phyloP scores from a whole-genome alignment of 2,329 filamentous ascomycete species.

The Calonectria naviculata region DNA sequence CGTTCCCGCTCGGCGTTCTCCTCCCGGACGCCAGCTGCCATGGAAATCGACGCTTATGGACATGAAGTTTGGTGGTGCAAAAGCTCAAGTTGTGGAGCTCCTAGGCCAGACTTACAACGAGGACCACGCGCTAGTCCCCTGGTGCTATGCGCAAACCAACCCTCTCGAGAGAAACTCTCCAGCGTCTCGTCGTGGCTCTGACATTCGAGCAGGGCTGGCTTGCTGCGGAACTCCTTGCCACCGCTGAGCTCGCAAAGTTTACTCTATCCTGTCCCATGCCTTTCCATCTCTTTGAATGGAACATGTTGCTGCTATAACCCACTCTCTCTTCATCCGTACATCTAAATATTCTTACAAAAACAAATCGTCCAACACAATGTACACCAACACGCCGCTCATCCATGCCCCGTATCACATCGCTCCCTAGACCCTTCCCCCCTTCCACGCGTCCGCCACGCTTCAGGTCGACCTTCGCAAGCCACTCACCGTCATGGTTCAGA shows the following conservation, averaged over 20 bases:
- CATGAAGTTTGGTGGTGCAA: not conserved
- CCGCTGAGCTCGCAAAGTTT: not conserved
- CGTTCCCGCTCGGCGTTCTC: not conserved
- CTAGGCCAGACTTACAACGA: not conserved
- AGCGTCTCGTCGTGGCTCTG: not conserved
- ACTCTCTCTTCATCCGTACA: too few relatives aligned
- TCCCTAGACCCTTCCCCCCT: not conserved
- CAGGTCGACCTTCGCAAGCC: not conserved
- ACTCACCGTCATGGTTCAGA: not conserved
- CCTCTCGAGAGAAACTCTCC: not conserved
- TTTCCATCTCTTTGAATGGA: not conserved
- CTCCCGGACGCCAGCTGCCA: not conserved
- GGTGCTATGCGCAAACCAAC: not conserved
- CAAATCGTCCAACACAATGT: too few relatives aligned
- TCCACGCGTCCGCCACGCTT: not conserved
- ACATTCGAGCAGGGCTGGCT: not conserved
- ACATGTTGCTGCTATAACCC: too few relatives aligned
- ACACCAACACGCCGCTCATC: too few relatives aligned
- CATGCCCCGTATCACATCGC: not conserved
- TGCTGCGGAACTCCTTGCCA: not conserved
- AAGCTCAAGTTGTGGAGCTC: conserved; percentile 4
- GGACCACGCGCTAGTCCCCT: not conserved
- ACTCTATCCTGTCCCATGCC: not conserved
- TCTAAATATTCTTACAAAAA: too few relatives aligned
- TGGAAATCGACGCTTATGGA: conserved; percentile 1